phyloP scores from a whole-genome alignment of 441 rosid genomes.

The Hura crepitans region DNA sequence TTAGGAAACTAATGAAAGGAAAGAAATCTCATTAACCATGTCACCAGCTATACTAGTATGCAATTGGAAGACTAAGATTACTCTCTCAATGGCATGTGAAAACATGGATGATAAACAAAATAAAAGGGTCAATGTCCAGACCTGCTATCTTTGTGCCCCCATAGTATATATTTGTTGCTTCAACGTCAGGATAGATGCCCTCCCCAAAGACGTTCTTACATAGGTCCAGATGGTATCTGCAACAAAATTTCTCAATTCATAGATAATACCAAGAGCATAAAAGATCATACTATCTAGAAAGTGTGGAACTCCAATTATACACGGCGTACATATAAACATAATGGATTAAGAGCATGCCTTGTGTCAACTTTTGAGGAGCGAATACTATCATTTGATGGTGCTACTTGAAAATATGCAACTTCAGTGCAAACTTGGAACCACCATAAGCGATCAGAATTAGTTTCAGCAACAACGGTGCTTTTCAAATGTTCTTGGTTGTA shows the following conservation, averaged over 20 bases:
- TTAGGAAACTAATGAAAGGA: not conserved
- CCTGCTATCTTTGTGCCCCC: conserved; percentile 88
- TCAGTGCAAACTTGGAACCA: conserved; percentile 98
- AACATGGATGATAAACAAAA: not conserved
- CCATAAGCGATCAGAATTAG: conserved; percentile 66
- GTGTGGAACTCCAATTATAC: not conserved
- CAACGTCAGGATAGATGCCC: conserved; percentile 75
- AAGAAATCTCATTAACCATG: no score
- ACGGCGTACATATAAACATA: not conserved
- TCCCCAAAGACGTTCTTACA: conserved; percentile 79
- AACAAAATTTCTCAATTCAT: not conserved
- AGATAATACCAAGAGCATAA: not conserved
- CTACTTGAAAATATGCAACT: conserved; percentile 95
- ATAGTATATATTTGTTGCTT: conserved; percentile 74
- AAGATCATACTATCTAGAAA: conserved; percentile 1
- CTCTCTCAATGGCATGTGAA: not conserved
- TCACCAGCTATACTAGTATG: no score
- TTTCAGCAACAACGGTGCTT: conserved; percentile 39
- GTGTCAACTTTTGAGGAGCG: conserved; percentile 83
- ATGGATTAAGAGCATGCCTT: conserved; percentile 38
- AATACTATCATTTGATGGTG: conserved; percentile 77
- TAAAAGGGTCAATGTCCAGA: conserved; percentile 25
- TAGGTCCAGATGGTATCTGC: conserved; percentile 84
- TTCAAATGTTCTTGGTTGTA: conserved; percentile 61
- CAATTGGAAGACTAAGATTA: not conserved